A percentile compares a stretch with the other conserved stretches of the same genome.
Evolutionary conservation across 768 basidiomycete genomes (phyloP).

Genomic region (Tricholoma bakamatsutake): DNA sequence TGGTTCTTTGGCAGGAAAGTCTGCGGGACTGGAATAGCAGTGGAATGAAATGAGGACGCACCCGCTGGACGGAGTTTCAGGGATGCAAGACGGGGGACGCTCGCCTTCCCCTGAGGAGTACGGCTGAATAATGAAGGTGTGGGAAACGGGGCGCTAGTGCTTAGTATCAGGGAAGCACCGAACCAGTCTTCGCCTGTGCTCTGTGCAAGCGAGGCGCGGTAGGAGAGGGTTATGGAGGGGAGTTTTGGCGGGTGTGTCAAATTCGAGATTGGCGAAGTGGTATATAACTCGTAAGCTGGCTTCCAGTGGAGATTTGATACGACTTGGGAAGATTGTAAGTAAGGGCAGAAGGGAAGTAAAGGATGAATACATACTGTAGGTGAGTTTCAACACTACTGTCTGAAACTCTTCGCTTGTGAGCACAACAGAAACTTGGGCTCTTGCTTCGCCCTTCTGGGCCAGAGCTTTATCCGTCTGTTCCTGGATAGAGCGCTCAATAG

Average conservation of each 20-base stretch:
- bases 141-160: conserved; percentile 33
- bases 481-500: conserved; percentile 34
- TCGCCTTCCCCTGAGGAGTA: background rate
- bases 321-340: conserved; percentile 27
- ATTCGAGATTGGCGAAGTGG: conserved; percentile 29
- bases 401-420: conserved; percentile 33
- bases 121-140: background rate
- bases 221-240: conserved; percentile 41
- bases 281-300: conserved; percentile 55
- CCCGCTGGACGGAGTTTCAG: background rate
- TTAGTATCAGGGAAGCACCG: conserved; percentile 42
- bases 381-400: conserved; percentile 39
- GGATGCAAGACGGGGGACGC: background rate
- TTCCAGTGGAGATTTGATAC: conserved; percentile 46
- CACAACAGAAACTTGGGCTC: conserved; percentile 36
- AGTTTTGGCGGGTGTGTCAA: background rate
- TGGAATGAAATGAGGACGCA: background rate
- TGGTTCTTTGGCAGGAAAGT: too few species aligned
- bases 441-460: conserved; percentile 28
- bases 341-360: background rate
- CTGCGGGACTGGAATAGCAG: too few species aligned
- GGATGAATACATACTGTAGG: conserved; percentile 38
- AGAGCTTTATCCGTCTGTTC: conserved; percentile 24
- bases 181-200: conserved; percentile 59
- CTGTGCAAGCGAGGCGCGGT: conserved; percentile 49